A percentile compares a stretch with the other conserved stretches of the same genome.
Evolutionary conservation across 2,329 filamentous ascomycete species (phyloP).

Genomic region (Alternaria incomplexa): DNA sequence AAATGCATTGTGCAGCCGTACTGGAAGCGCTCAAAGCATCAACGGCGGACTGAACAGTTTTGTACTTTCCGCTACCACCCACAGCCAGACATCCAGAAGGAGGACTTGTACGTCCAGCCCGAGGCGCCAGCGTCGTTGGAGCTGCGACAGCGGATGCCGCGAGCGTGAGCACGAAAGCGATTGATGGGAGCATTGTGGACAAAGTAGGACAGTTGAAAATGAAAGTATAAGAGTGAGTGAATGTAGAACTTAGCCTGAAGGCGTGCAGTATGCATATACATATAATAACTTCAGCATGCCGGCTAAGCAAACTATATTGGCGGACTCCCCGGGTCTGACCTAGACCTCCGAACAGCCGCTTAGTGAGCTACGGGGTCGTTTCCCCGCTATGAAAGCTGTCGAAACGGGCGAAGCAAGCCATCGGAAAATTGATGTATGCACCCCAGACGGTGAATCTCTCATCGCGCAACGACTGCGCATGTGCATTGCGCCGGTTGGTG

Average conservation of each 20-base stretch:
- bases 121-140: conserved; percentile 23
- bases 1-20: conserved; percentile 63
- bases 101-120: conserved; percentile 50
- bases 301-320: not conserved
- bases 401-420: conserved; percentile 2
- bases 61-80: conserved; percentile 51
- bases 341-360: not conserved
- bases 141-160: conserved; percentile 27
- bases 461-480: not conserved
- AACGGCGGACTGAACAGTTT: conserved; percentile 63
- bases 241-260: not conserved
- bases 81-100: conserved; percentile 61
- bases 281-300: not conserved
- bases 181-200: conserved; percentile 21
- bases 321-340: not conserved
- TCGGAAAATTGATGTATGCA: conserved; percentile 12
- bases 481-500: conserved; percentile 14
- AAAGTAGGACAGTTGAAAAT: not conserved
- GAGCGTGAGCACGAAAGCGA: conserved; percentile 30
- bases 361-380: not conserved
- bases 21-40: conserved; percentile 62
- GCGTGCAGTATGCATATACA: not conserved
- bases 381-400: not conserved
- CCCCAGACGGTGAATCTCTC: conserved; percentile 7
- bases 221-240: not conserved